These are phyloP conservation scores for Chlamydomonas reinhardtii DNA, from an alignment of 163 green algal species.

Conservation along the genomic window DNA sequence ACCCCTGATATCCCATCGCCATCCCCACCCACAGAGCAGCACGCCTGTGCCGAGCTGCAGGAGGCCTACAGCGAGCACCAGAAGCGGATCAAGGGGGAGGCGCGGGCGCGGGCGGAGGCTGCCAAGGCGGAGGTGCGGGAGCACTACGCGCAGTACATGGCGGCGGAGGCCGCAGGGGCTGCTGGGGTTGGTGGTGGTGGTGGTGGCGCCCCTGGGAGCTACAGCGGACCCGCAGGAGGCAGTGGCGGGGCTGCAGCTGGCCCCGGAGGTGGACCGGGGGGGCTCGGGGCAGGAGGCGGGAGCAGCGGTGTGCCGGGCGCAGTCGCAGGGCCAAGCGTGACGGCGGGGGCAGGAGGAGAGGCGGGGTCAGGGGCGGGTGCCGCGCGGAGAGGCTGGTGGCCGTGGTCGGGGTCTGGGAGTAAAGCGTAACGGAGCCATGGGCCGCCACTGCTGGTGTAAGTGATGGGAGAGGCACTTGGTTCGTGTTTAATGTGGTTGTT, in stretches of 20 bases:
- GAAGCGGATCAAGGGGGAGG: not conserved
- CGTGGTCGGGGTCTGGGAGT: no score
- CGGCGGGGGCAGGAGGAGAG: not conserved
- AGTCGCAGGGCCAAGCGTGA: no score
- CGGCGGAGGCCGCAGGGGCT: no score
- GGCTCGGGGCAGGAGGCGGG: not conserved
- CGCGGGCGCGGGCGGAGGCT: not conserved
- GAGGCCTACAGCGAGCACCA: conserved; percentile 31
- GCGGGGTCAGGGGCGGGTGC: not conserved
- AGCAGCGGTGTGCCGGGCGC: no score
- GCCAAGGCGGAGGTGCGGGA: conserved; percentile 14
- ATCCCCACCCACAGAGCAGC: conserved; percentile 12
- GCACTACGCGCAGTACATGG: not conserved
- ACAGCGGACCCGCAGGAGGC: not conserved
- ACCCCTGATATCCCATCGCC: not conserved
- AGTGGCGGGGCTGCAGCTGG: not conserved
- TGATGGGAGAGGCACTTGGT: no score
- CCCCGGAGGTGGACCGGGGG: no score
- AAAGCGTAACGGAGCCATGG: no score
- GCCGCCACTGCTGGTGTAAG: no score
- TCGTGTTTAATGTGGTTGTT: no score
- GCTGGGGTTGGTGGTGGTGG: not conserved
- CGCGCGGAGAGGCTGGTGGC: not conserved
- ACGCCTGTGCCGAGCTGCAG: conserved; percentile 25
- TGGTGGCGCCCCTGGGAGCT: not conserved